phyloP scores from a whole-genome alignment of 441 rosid genomes.

The Gossypium schwendimanii region DNA sequence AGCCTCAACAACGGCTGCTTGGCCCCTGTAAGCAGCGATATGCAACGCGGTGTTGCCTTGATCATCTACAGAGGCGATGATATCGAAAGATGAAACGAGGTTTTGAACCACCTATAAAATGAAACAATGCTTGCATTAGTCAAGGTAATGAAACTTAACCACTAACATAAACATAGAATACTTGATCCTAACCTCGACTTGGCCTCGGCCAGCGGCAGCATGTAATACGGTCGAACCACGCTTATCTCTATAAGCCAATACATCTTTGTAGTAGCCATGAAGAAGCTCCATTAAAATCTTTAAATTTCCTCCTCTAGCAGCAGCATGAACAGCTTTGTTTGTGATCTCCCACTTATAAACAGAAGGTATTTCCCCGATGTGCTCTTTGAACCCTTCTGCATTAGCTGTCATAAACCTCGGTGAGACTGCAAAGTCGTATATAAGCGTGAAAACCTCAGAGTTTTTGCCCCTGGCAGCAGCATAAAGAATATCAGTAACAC shows the following conservation, averaged over 20 bases:
- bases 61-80: constrained; percentile 46
- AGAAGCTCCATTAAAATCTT: constrained; percentile 53
- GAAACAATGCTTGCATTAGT: neutral
- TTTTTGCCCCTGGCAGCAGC: constrained; percentile 77
- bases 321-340: constrained; percentile 79
- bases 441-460: constrained; percentile 46
- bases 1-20: constrained; percentile 56
- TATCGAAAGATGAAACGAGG: constrained; percentile 43
- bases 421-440: constrained; percentile 53
- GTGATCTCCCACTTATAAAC: constrained; percentile 65
- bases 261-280: constrained; percentile 42
- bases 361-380: constrained; percentile 49
- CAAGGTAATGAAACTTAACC: neutral
- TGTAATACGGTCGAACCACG: constrained; percentile 74
- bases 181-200: constrained; percentile 45
- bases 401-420: constrained; percentile 55
- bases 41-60: constrained; percentile 82
- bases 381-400: constrained; percentile 43
- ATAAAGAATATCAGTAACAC: constrained; percentile 73
- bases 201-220: constrained; percentile 79
- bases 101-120: constrained; percentile 64
- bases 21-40: constrained; percentile 74
- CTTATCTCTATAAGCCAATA: constrained; percentile 60
- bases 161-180: neutral
- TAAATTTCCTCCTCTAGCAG: constrained; percentile 77